phyloP scores from a whole-genome alignment of 164 flowering plant species.

The Magnolia sinica region DNA sequence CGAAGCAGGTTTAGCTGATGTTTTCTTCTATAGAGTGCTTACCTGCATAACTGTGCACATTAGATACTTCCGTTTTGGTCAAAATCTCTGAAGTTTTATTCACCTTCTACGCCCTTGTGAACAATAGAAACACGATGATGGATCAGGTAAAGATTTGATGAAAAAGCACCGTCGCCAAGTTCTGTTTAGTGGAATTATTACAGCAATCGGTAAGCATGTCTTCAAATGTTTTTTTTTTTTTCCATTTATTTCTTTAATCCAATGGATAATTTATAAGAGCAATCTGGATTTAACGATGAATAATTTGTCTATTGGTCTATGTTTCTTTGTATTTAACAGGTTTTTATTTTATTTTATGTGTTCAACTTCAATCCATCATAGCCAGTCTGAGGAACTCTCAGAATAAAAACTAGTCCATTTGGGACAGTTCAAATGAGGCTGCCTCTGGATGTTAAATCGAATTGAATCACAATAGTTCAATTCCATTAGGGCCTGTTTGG shows the following conservation, averaged over 20 bases:
- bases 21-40: background rate
- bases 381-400: background rate
- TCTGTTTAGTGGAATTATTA: constrained; percentile 85
- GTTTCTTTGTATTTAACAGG: no score
- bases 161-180: constrained; percentile 94
- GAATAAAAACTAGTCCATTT: background rate
- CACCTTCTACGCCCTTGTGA: constrained; percentile 11
- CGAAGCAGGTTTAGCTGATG: constrained; percentile 11
- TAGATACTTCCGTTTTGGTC: background rate
- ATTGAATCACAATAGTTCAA: no score
- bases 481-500: no score
- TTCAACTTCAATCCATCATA: background rate
- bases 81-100: constrained; percentile 3
- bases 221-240: background rate
- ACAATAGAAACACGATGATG: constrained; percentile 55
- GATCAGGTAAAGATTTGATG: constrained; percentile 67
- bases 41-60: background rate
- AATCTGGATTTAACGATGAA: no score
- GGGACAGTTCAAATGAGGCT: background rate
- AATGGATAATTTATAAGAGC: no score
- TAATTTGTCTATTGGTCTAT: no score
- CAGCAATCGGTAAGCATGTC: constrained; percentile 66
- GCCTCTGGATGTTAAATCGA: background rate
- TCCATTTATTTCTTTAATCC: no score
- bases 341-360: background rate